A percentile compares a stretch with the other conserved stretches of the same genome.
phyloP scores from a whole-genome alignment of 2,329 filamentous ascomycete species.

The Ceratocystiopsis minuta region DNA sequence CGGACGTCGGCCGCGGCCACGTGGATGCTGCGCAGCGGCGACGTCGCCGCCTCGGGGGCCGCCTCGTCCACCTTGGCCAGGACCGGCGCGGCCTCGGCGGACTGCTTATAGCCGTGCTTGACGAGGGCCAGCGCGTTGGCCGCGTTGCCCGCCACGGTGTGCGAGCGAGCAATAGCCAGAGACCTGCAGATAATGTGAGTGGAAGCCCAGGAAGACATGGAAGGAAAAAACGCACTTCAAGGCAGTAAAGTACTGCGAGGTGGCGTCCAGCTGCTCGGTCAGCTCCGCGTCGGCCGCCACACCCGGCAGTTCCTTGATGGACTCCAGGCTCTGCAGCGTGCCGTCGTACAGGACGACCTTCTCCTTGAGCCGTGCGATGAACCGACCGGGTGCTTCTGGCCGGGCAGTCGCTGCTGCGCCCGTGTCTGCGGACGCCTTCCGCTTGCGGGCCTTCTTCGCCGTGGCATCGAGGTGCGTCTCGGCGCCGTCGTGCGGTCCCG shows the following conservation, averaged over 20 bases:
- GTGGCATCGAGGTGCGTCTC: slow-evolving; percentile 29
- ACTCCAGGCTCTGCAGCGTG: slow-evolving; percentile 76
- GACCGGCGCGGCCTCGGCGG: slow-evolving; percentile 29
- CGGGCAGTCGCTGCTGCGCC: slow-evolving; percentile 17
- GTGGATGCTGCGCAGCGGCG: slow-evolving; percentile 45
- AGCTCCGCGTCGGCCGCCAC: slow-evolving; percentile 70
- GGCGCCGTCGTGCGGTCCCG: slow-evolving; percentile 66
- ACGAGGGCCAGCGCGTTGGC: slow-evolving; percentile 75
- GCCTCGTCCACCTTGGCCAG: slow-evolving; percentile 21
- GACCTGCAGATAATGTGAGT: slow-evolving; percentile 30
- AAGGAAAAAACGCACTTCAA: slow-evolving; percentile 45
- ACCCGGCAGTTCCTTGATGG: slow-evolving; percentile 75
- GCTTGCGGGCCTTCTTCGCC: slow-evolving; percentile 15
- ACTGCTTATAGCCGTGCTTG: slow-evolving; percentile 49
- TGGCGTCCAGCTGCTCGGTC: slow-evolving; percentile 58
- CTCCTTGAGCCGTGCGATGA: slow-evolving; percentile 66
- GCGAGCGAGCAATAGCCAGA: slow-evolving; percentile 69
- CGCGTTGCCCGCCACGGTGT: slow-evolving; percentile 53
- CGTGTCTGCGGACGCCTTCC: slow-evolving; percentile 14
- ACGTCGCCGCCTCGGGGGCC: slow-evolving; percentile 8
- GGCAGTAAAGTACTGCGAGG: slow-evolving; percentile 68
- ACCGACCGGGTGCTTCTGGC: slow-evolving; percentile 54
- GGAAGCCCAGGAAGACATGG: neutral
- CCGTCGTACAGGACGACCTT: slow-evolving; percentile 81
- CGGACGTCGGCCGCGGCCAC: slow-evolving; percentile 41